Conservation (phyloP, 1,139 yeast species). For the Pichia kudriavzevii region DNA sequence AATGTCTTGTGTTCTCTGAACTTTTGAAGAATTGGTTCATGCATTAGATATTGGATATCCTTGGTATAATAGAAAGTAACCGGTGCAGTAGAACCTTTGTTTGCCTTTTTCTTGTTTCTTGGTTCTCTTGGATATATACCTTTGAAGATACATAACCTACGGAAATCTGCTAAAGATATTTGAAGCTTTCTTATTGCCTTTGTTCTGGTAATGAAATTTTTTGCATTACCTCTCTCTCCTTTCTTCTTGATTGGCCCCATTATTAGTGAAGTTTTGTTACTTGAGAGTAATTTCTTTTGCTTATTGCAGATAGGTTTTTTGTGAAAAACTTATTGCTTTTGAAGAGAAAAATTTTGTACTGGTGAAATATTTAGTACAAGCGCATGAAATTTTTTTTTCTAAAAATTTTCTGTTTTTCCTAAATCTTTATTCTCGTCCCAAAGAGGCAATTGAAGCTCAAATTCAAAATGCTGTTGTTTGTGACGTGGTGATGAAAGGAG, state of each 20-base stretch:
- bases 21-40: slow-evolving; percentile 87
- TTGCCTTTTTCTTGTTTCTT: slow-evolving; percentile 90
- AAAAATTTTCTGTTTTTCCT: neutral
- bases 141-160: slow-evolving; percentile 93
- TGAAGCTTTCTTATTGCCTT: slow-evolving; percentile 92
- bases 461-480: slow-evolving; percentile 14
- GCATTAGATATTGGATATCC: slow-evolving; percentile 90
- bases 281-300: too few species aligned
- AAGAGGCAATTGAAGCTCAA: neutral
- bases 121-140: slow-evolving; percentile 98
- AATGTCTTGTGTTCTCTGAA: slow-evolving; percentile 95
- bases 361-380: too few species aligned
- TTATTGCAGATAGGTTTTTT: too few species aligned
- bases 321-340: too few species aligned
- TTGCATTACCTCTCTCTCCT: slow-evolving; percentile 84
- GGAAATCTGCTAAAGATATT: slow-evolving; percentile 94
- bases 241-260: slow-evolving; percentile 61
- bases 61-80: slow-evolving; percentile 89
- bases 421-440: neutral
- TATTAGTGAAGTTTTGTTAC: too few species aligned
- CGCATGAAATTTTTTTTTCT: too few species aligned
- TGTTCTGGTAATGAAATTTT: slow-evolving; percentile 87
- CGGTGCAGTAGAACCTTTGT: slow-evolving; percentile 94
- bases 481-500: too few species aligned
- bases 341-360: slow-evolving; percentile 3